Base-by-base conservation (phyloP, 768 basidiomycete species). In the Cantharellus cinnabarinus region DNA sequence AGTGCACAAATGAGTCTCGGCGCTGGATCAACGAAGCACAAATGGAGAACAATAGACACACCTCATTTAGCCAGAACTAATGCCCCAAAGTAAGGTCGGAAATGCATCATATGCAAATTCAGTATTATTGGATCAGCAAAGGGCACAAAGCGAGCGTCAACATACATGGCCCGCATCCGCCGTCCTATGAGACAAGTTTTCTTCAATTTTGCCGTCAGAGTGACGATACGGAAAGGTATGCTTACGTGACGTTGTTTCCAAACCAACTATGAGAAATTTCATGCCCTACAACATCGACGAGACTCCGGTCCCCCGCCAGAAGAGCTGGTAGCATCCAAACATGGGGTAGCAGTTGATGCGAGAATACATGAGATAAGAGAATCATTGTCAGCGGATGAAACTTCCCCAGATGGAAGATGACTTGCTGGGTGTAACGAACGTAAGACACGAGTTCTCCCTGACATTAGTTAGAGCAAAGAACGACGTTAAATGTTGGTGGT, bases 231-330 rank as follows among this genome's bases (percentile, higher is more conserved):
- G 7, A 38, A 44, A n/a, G 34, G 10, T 5, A 35, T 1, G 66
- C 74, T 62, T 65, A 76, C 84, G 85, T 88, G 60, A 89, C 78
- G 29, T 85, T 85, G 66, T 91, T 91, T 20, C 89, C 89, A 61
- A 89, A 91, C 81, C 83, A 95, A 2, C 84, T 87, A 66, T 97
- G 88, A 0, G 81, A 81, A 34, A 83, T 71, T 67, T 91, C 89
- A 41, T 57, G 56, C 0, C 89, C 85, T 5, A 89, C 81, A 14
- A 94, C 88, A 66, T 91, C 88, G 4, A 89, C 89, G 5, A 90
- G 73, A 3, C 81, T 77, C 42, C 86, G 78, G 67, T 98, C 93
- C 0, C 89, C 88, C 3, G 90, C 80, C 50, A 97, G 73, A 3
- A 94, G 75, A 2, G 89, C 87, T 80, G 67, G 64, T 1, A 54